A percentile compares a stretch with the other conserved stretches of the same genome.
Conservation (phyloP, 257 asterid species). For the Cruciata laevipes region DNA sequence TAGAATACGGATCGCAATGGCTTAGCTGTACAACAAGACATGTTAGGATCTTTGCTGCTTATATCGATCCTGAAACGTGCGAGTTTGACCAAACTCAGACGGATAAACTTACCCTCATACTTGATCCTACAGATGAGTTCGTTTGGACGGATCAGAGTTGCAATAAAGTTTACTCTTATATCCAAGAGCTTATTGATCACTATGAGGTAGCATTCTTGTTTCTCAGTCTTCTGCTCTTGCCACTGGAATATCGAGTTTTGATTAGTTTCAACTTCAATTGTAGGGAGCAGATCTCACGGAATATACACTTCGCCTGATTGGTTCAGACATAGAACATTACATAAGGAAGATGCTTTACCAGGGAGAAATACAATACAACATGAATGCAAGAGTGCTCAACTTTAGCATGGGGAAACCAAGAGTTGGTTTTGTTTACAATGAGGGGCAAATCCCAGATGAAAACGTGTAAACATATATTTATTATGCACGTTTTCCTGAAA, state of each 20-base stretch:
- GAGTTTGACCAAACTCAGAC: slow-evolving; percentile 75
- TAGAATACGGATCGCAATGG: slow-evolving; percentile 84
- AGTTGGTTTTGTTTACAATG: slow-evolving; percentile 56
- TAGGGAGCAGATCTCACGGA: slow-evolving; percentile 93
- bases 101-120: slow-evolving; percentile 81
- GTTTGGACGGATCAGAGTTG: slow-evolving; percentile 74
- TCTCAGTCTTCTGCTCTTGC: not conserved
- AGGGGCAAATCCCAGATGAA: slow-evolving; percentile 41
- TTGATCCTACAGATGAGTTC: slow-evolving; percentile 84
- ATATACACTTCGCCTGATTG: slow-evolving; percentile 84
- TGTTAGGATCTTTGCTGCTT: slow-evolving; percentile 76
- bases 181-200: slow-evolving; percentile 81
- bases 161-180: slow-evolving; percentile 66
- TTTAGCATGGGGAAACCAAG: slow-evolving; percentile 98
- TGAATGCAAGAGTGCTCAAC: slow-evolving; percentile 82
- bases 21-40: slow-evolving; percentile 77
- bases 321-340: slow-evolving; percentile 82
- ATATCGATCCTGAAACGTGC: slow-evolving; percentile 72
- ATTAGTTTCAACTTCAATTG: slow-evolving; percentile 3
- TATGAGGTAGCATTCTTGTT: slow-evolving; percentile 45
- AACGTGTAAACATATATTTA: slow-evolving; percentile 14
- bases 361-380: slow-evolving; percentile 77
- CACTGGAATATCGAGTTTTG: not conserved
- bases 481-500: not conserved
- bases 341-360: slow-evolving; percentile 68